Conservation (phyloP, 1,139 yeast genomes). For the Hyphopichia fennica region DNA sequence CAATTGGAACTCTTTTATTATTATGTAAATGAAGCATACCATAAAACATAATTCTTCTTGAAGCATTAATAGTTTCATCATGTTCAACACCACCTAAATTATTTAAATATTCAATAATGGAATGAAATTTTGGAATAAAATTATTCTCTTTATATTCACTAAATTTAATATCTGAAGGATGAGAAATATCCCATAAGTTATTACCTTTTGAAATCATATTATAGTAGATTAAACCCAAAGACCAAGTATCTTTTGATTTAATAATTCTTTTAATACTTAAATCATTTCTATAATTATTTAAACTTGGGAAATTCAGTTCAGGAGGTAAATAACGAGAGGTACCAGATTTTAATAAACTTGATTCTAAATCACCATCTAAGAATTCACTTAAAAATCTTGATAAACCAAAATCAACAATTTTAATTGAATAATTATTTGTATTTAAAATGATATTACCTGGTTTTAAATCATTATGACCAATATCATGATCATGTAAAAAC, state of each 20-base stretch:
- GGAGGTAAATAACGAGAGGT: conserved; percentile 5
- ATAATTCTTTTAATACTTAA: conserved; percentile 1
- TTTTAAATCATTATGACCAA: conserved; percentile 5
- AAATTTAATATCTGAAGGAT: conserved; percentile 2
- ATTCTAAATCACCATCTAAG: conserved; percentile 1
- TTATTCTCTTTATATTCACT: not conserved
- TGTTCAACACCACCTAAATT: not conserved
- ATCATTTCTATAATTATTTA: conserved; percentile 2
- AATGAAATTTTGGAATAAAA: conserved; percentile 3
- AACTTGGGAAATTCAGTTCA: conserved; percentile 6
- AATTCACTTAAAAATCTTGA: conserved; percentile 2
- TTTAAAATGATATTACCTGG: conserved; percentile 3
- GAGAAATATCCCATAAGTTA: conserved; percentile 4
- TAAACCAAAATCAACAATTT: conserved; percentile 1
- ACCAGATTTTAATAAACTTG: conserved; percentile 4
- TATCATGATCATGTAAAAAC: conserved; percentile 2
- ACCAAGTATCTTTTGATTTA: conserved; percentile 6
- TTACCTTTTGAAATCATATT: conserved; percentile 8
- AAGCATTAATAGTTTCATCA: not conserved
- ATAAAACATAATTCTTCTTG: conserved; percentile 3
- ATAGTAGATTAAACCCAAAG: conserved; percentile 11
- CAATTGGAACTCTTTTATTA: conserved; percentile 2
- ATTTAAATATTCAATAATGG: conserved; percentile 2
- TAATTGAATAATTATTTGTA: not conserved
- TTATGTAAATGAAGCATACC: conserved; percentile 2